Base-by-base conservation (phyloP, 768 basidiomycete species). In the Punctularia strigosozonata region DNA sequence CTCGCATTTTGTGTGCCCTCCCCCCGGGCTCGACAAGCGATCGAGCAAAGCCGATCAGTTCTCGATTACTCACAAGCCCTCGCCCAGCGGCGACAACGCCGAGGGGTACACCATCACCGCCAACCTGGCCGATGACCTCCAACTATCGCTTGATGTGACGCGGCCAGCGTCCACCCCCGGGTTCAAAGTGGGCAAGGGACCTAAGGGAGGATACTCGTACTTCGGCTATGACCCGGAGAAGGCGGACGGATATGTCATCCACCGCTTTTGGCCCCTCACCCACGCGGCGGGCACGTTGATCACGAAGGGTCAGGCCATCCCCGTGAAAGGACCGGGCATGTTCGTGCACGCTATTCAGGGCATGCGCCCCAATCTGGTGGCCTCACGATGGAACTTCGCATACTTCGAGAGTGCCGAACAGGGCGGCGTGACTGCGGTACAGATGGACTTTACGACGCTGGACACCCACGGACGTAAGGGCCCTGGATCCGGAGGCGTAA, bases 341-440 rank as follows among this genome's bases (percentile, higher is more conserved):
- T 78, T 94, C 57, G 72, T 92, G 15, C 87, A 94, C 58, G 94
- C 94, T 32, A 95, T 98, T 56, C 94, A 98, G 56, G 95, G 94
- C 57, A 94, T 99, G 89, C 75, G 90, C 6, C 91, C 94, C 36
- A 86, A 99, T 60, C 72, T 89, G 40, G 77, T 95, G 50, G 95
- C 95, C 12, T 67, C 86, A 15, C 63, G 82, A 6, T 99, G 95
- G 95, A 97, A 98, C 65, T 99, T 98, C 62, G 80, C 68, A 21
- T 71, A 84, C 63, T 99, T 99, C 69, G 81, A 89, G 58, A 83
- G 84, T 52, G 58, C 65, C 14, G 65, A 74, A 19, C 70, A 76
- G 36, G 78, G 74, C 14, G 82, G 82, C 6, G 80, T 88, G 6
- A 78, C 88, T 38, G 88, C 89, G 7, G 66, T 95, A 25, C 83